phyloP scores from a whole-genome alignment of 345 rosid species.

The Syzygium jambos region DNA sequence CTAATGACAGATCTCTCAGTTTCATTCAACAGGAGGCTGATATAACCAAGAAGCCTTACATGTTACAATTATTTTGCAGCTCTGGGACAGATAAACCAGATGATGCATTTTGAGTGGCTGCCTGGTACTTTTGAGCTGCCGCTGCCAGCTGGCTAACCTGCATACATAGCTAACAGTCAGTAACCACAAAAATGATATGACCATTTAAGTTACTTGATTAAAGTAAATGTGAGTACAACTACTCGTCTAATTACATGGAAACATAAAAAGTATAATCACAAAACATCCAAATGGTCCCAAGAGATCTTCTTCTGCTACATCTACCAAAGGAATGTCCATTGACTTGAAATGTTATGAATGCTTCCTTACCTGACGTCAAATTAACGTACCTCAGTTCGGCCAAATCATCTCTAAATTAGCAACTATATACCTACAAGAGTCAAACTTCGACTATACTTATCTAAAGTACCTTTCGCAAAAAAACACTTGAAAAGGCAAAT shows the following conservation, averaged over 20 bases:
- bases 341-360: not conserved
- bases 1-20: not conserved
- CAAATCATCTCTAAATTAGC: not conserved
- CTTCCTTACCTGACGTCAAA: not conserved
- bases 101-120: conserved; percentile 77
- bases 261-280: not conserved
- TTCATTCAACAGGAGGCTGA: not conserved
- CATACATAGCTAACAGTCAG: conserved; percentile 2
- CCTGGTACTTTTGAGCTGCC: conserved; percentile 89
- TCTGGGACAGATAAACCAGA: conserved; percentile 70
- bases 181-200: not conserved
- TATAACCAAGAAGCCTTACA: conserved; percentile 35
- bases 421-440: not conserved
- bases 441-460: not conserved
- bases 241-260: not conserved
- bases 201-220: not conserved
- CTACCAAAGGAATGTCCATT: not conserved
- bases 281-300: not conserved
- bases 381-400: not conserved
- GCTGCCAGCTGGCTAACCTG: conserved; percentile 91
- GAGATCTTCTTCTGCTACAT: not conserved
- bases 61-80: conserved; percentile 77
- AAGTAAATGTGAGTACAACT: not conserved
- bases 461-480: not conserved
- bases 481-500: not conserved